Evolutionary conservation across 345 rosid genomes (phyloP).

Genomic region (Sisymbrium altissimum): DNA sequence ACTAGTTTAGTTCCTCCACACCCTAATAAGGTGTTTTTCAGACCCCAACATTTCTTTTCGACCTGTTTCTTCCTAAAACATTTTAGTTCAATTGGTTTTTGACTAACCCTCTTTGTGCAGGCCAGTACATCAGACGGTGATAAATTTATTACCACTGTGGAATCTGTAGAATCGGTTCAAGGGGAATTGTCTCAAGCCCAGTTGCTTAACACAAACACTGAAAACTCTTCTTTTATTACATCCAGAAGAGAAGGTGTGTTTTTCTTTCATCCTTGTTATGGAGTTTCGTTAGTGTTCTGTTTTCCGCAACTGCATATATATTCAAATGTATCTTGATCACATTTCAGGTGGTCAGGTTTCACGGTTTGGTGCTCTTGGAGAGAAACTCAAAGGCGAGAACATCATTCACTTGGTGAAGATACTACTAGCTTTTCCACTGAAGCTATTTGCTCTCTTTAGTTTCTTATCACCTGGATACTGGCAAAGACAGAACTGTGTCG

Average conservation of each 20-base stretch:
- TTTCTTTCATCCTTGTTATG: constrained; percentile 22
- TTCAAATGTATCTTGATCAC: constrained; percentile 1
- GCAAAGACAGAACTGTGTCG: constrained; percentile 53
- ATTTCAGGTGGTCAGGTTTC: constrained; percentile 43
- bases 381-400: constrained; percentile 42
- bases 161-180: not conserved
- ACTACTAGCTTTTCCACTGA: constrained; percentile 44
- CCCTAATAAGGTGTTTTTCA: constrained; percentile 56
- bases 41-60: not conserved
- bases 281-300: constrained; percentile 22
- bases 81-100: not conserved
- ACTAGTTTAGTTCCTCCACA: constrained; percentile 44
- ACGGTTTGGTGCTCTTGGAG: constrained; percentile 47
- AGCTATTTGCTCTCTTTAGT: constrained; percentile 42
- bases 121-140: constrained; percentile 32
- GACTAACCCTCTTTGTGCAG: constrained; percentile 4
- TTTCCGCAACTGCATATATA: not conserved
- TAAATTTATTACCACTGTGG: constrained; percentile 29
- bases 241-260: constrained; percentile 9
- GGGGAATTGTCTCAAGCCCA: constrained; percentile 19
- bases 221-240: not conserved
- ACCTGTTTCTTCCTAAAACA: not conserved
- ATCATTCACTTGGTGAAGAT: constrained; percentile 30
- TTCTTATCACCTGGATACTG: constrained; percentile 37
- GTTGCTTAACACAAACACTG: not conserved